phyloP scores from a whole-genome alignment of 176 grass and related monocot genomes.

The Stipa capillata region DNA sequence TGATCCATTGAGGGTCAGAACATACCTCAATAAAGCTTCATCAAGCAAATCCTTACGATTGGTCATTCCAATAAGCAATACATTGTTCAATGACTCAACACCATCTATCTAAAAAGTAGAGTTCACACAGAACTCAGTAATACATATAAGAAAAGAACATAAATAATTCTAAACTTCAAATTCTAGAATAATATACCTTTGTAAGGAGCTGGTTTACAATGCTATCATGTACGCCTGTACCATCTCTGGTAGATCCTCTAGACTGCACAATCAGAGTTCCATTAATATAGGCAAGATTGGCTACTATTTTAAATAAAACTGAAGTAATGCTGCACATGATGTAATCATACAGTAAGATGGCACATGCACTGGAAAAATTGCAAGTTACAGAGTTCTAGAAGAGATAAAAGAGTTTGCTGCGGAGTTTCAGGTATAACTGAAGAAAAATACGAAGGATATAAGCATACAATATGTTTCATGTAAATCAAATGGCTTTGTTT shows the following conservation, averaged over 20 bases:
- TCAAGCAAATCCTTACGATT: constrained; percentile 98
- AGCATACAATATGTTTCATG: neutral
- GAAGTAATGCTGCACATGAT: neutral
- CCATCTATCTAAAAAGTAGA: constrained; percentile 77
- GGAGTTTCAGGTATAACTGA: neutral
- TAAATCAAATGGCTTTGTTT: neutral
- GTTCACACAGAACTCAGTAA: constrained; percentile 23
- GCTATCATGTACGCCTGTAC: constrained; percentile 93
- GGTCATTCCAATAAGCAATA: constrained; percentile 98
- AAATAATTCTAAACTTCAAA: neutral
- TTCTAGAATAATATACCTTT: constrained; percentile 45
- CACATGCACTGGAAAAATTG: neutral
- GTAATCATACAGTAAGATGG: neutral
- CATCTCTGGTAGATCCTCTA: constrained; percentile 89
- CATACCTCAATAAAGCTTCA: constrained; percentile 88
- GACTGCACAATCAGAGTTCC: constrained; percentile 48
- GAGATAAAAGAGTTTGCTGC: neutral
- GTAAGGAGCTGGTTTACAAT: constrained; percentile 97
- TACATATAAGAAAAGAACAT: constrained; percentile 14
- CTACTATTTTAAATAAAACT: constrained; percentile 9
- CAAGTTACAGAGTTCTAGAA: neutral
- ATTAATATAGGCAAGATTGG: neutral
- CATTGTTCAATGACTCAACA: constrained; percentile 90
- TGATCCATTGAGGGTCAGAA: no score
- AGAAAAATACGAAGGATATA: neutral